Evolutionary conservation across 1,284 basidiomycete genomes (phyloP).

Genomic region (Bondarzewia mesenterica): DNA sequence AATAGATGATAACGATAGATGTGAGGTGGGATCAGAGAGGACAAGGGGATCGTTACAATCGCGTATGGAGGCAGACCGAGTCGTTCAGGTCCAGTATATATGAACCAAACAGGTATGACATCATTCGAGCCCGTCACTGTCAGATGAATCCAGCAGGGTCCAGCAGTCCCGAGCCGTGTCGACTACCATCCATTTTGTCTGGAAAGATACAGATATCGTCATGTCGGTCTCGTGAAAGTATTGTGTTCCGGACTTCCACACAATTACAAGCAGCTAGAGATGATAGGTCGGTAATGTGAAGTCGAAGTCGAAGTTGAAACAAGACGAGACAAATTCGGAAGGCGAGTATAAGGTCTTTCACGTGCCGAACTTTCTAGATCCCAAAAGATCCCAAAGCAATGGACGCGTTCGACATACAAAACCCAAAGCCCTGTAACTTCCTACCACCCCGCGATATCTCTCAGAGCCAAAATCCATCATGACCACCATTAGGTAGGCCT

Average conservation of each 20-base stretch:
- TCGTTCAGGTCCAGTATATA: too few relatives aligned
- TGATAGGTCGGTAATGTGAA: too few relatives aligned
- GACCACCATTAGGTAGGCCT: slow-evolving; percentile 11
- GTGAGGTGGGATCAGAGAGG: not conserved
- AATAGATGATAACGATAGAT: not conserved
- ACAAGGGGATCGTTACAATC: not conserved
- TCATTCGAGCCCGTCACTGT: not conserved
- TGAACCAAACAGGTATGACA: not conserved
- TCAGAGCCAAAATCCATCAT: slow-evolving; percentile 3
- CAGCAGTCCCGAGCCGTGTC: too few relatives aligned
- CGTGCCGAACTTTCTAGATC: slow-evolving; percentile 12
- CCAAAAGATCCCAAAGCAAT: too few relatives aligned
- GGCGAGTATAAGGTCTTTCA: not conserved
- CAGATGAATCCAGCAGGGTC: too few relatives aligned
- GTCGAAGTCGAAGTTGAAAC: not conserved
- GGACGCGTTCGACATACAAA: too few relatives aligned
- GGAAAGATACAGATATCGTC: too few relatives aligned
- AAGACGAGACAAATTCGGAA: not conserved
- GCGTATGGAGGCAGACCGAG: too few relatives aligned
- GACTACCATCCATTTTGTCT: too few relatives aligned
- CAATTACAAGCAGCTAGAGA: too few relatives aligned
- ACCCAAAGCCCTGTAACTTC: too few relatives aligned
- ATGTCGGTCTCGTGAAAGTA: not conserved
- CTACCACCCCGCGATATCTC: not conserved
- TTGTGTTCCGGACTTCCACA: too few relatives aligned